phyloP scores from a whole-genome alignment of 331 rosid genomes.

The Rosa hybrid region DNA sequence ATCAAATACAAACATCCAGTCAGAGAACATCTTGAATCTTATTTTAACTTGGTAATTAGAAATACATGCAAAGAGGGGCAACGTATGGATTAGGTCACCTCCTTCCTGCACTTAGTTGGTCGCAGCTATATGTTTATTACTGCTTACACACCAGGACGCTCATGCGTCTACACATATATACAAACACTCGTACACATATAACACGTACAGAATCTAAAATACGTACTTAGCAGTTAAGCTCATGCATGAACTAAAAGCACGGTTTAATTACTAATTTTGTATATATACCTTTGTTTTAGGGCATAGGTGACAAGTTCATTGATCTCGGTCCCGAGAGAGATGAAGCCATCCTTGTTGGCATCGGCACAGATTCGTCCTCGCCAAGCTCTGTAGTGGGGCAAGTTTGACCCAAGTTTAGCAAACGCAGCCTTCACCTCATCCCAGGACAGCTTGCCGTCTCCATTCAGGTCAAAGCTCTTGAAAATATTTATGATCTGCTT shows the following conservation, averaged over 20 bases:
- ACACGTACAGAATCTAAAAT: background rate
- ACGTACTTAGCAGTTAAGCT: background rate
- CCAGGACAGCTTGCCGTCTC: slow-evolving; percentile 14
- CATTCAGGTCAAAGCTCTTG: background rate
- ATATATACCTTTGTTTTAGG: background rate
- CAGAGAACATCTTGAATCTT: background rate
- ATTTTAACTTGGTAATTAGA: background rate
- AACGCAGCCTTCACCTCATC: slow-evolving; percentile 21
- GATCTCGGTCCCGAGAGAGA: background rate
- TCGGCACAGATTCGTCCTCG: background rate
- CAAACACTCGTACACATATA: background rate
- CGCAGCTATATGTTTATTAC: background rate
- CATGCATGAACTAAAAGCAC: background rate
- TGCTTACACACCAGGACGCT: background rate
- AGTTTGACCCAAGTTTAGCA: background rate
- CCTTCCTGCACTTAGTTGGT: background rate
- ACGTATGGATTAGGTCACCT: background rate
- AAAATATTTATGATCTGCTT: background rate
- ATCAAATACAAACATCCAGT: too few relatives aligned
- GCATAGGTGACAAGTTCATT: background rate
- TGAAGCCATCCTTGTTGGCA: background rate
- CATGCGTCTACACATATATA: background rate
- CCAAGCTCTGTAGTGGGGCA: background rate
- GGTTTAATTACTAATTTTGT: background rate
- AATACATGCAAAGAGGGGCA: background rate